phyloP scores from a whole-genome alignment of 2,329 filamentous ascomycete genomes.

The Trichophyton mentagrophytes region DNA sequence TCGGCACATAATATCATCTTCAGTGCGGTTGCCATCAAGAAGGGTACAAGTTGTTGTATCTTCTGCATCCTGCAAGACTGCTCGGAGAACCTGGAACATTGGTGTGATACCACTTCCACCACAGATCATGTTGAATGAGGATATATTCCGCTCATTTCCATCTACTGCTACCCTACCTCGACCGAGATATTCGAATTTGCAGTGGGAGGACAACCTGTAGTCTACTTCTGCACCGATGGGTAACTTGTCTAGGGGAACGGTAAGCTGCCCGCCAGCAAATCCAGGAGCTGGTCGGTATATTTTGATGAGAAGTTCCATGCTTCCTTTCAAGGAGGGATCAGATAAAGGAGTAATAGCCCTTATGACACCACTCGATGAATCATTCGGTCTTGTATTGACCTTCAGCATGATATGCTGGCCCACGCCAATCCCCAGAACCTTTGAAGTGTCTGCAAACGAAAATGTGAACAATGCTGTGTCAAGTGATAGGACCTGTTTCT shows the following conservation, averaged over 20 bases:
- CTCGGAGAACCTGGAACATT: slow-evolving; percentile 69
- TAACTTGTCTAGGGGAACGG: slow-evolving; percentile 59
- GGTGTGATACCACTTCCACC: slow-evolving; percentile 87
- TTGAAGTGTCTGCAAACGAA: slow-evolving; percentile 56
- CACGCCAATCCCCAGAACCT: slow-evolving; percentile 62
- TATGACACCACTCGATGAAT: slow-evolving; percentile 57
- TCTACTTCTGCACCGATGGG: slow-evolving; percentile 62
- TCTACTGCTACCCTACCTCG: slow-evolving; percentile 51
- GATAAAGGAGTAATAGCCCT: slow-evolving; percentile 80
- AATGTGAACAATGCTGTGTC: slow-evolving; percentile 77
- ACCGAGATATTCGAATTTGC: slow-evolving; percentile 69
- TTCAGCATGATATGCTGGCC: slow-evolving; percentile 83
- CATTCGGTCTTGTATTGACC: slow-evolving; percentile 38
- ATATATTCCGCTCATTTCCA: slow-evolving; percentile 44
- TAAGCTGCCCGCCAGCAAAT: slow-evolving; percentile 61
- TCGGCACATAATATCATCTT: slow-evolving; percentile 72
- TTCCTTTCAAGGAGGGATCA: slow-evolving; percentile 46
- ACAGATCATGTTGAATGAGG: slow-evolving; percentile 72
- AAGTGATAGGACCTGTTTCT: slow-evolving; percentile 56
- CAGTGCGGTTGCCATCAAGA: slow-evolving; percentile 62
- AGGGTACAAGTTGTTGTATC: slow-evolving; percentile 59
- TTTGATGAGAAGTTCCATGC: slow-evolving; percentile 66
- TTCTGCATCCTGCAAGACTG: slow-evolving; percentile 51
- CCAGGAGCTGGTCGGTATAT: slow-evolving; percentile 53
- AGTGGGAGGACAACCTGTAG: slow-evolving; percentile 69